Base-by-base conservation (phyloP, 2,329 filamentous ascomycete species). In the Sporothrix luriei region DNA sequence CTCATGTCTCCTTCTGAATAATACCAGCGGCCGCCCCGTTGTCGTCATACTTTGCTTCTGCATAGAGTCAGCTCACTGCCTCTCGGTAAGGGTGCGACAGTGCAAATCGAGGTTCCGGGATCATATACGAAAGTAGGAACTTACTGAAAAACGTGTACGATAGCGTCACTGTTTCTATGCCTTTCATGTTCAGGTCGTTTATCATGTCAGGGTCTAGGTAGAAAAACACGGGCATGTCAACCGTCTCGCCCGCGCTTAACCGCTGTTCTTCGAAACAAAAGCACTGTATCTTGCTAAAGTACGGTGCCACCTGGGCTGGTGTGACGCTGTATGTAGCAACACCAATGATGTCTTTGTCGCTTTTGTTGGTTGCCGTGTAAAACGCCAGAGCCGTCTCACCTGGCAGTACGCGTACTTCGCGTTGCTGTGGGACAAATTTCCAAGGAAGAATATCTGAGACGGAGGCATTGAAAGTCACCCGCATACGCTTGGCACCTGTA, bases 201-300 rank as follows among this genome's bases (percentile, higher is more conserved):
- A 94, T 85, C 82, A 99, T 90, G 77, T 98, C 95, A 0, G 95
- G 95, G 77, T 99, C 95, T 74, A 99, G 91, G 80, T 98, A 99
- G 82, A 99, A 99, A 80, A 99, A 99, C 0, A 99, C 96, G 0
- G 95, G 96, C 96, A 99, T 99, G 79, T 99, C 95, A 68, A 99
- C 95, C 57, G 93, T 95, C 84, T 99, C 96, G 57, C 94, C 94
- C 6, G 94, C 94, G 78, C 95, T 94, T 74, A 99, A 81, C 72
- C 96, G 86, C 84, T 99, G 95, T 80, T 93, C 94, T 82, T 99
- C 95, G 76, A 99, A 99, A 80, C 95, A 99, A 80, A 99, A 99
- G 78, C 95, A 99, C 80, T 99, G 95, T 59, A 99, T 99, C 86
- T 99, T 99, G 87, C 92, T 96, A 78, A 99, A 99, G 79, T 99